These are phyloP conservation scores for Begonia fuchsioides DNA, from an alignment of 306 rosid genomes.

Conservation along the genomic window DNA sequence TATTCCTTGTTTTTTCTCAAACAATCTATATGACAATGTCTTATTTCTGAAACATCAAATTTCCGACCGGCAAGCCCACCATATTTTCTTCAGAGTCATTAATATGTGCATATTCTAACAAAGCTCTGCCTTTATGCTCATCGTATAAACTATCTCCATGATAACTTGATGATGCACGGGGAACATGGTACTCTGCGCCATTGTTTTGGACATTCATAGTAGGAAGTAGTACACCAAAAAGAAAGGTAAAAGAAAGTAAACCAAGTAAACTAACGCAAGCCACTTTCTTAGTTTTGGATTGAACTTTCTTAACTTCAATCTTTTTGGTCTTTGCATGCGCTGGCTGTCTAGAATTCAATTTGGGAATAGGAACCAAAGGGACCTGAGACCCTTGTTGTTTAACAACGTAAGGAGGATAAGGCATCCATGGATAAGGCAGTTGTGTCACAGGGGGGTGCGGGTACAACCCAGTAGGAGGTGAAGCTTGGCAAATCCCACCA, in stretches of 20 bases:
- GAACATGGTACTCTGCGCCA: conserved; percentile 28
- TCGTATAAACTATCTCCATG: too few species aligned
- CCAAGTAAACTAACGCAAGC: too few species aligned
- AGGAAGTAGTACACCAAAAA: too few species aligned
- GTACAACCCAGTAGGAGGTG: conserved; percentile 55
- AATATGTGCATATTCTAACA: conserved; percentile 14
- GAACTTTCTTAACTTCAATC: conserved; percentile 39
- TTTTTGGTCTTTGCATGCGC: conserved; percentile 34
- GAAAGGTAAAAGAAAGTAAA: too few species aligned
- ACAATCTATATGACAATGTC: conserved; percentile 16
- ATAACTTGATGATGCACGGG: conserved; percentile 26
- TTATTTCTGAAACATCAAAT: conserved; percentile 24
- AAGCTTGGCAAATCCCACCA: conserved; percentile 34
- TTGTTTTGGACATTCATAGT: conserved; percentile 42
- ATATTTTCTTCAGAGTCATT: conserved; percentile 38
- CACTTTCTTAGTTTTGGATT: conserved; percentile 81
- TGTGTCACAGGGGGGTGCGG: conserved; percentile 62
- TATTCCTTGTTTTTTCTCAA: conserved; percentile 13
- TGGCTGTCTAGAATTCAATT: conserved; percentile 58
- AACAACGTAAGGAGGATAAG: too few species aligned
- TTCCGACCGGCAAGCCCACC: conserved; percentile 28
- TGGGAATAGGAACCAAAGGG: too few species aligned
- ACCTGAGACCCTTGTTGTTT: too few species aligned
- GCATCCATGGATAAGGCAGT: conserved; percentile 72
- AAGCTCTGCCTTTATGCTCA: too few species aligned